phyloP scores from a whole-genome alignment of 495 filamentous ascomycete genomes.

The Penicillium manginii region DNA sequence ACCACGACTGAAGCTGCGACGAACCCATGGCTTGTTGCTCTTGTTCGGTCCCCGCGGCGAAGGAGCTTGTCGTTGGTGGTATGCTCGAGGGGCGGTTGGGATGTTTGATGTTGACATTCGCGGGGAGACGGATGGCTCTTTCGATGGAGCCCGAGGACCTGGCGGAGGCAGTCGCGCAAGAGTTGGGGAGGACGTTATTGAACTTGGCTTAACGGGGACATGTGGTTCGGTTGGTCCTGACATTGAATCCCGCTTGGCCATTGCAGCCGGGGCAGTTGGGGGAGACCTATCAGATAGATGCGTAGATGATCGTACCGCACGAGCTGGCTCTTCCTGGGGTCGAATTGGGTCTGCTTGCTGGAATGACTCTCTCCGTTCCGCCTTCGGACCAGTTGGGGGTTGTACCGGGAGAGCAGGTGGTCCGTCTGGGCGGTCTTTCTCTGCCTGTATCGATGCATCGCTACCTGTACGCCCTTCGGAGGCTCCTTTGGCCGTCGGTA shows the following conservation, averaged over 20 bases:
- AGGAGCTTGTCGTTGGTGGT: constrained; percentile 41
- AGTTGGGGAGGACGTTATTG: constrained; percentile 31
- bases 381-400: constrained; percentile 48
- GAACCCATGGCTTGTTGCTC: constrained; percentile 65
- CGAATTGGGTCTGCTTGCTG: constrained; percentile 22
- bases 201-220: constrained; percentile 24
- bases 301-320: constrained; percentile 16
- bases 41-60: constrained; percentile 40
- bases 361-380: constrained; percentile 33
- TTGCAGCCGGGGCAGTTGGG: constrained; percentile 47
- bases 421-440: constrained; percentile 32
- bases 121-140: constrained; percentile 47
- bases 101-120: constrained; percentile 57
- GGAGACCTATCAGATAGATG: constrained; percentile 39
- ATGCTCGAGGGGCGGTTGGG: constrained; percentile 61
- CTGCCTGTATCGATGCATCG: constrained; percentile 34
- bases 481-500: constrained; percentile 32
- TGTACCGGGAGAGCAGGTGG: constrained; percentile 27
- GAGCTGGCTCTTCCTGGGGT: constrained; percentile 18
- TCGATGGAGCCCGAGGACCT: constrained; percentile 35
- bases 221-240: constrained; percentile 22
- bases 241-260: constrained; percentile 35
- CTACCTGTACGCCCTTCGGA: constrained; percentile 47
- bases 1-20: constrained; percentile 46
- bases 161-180: constrained; percentile 34